A percentile compares a stretch with the other conserved stretches of the same genome.
Evolutionary conservation across 148 eudicot species (phyloP).

Genomic region (Rhododendron vialii): DNA sequence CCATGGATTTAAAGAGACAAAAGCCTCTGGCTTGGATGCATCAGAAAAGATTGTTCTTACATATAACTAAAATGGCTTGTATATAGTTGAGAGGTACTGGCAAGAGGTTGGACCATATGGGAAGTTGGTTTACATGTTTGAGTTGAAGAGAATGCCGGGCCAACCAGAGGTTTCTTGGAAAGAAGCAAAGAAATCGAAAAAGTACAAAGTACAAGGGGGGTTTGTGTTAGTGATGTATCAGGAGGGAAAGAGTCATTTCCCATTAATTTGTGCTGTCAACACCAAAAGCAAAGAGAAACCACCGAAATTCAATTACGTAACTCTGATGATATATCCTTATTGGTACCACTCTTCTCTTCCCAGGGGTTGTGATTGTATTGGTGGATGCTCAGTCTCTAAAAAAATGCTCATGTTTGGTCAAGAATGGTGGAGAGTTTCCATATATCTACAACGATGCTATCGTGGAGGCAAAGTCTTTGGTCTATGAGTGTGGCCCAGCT

Average conservation of each 20-base stretch:
- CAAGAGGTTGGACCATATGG: slow-evolving; percentile 46
- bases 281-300: slow-evolving; percentile 58
- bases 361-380: slow-evolving; percentile 59
- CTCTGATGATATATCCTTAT: slow-evolving; percentile 57
- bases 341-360: slow-evolving; percentile 49
- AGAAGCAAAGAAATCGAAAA: slow-evolving; percentile 51
- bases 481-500: slow-evolving; percentile 81
- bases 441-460: slow-evolving; percentile 69
- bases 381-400: slow-evolving; percentile 54
- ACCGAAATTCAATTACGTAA: slow-evolving; percentile 53
- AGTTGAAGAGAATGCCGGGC: slow-evolving; percentile 55
- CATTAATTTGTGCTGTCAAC: slow-evolving; percentile 48
- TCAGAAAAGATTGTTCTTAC: slow-evolving; percentile 36
- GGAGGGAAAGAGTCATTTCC: slow-evolving; percentile 36
- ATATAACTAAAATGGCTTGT: slow-evolving; percentile 75
- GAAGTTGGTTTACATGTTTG: slow-evolving; percentile 65
- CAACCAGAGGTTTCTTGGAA: slow-evolving; percentile 75
- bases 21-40: slow-evolving; percentile 33
- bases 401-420: slow-evolving; percentile 51
- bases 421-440: slow-evolving; percentile 79
- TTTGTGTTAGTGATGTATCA: slow-evolving; percentile 53
- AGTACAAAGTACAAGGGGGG: slow-evolving; percentile 39
- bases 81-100: slow-evolving; percentile 53
- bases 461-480: slow-evolving; percentile 64
- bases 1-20: slow-evolving; percentile 66